Evolutionary conservation across 495 filamentous ascomycete genomes (phyloP), one percentile per base, ranked within the genome.

Genomic region (Mytilinidion resinicola): DNA sequence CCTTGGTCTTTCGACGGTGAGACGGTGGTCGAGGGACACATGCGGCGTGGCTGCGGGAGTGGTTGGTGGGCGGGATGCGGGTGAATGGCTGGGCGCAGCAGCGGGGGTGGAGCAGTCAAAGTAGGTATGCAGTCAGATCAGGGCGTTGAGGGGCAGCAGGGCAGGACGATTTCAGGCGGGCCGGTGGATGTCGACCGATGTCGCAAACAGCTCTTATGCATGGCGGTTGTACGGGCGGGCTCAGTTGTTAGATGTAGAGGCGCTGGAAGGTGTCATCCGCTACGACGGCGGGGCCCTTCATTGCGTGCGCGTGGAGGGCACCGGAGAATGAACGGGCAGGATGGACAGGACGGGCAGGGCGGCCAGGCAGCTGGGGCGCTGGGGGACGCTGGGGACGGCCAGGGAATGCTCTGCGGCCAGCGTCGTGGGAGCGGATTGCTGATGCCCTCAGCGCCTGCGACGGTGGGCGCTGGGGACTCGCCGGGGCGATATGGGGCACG

Each of bases 221-320:
- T 68, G 54, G 55, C 55, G 12, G 65, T 68, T 57, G 59, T 68
- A 68, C 66, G 57, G 62, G 49, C 55, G 51, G n/a, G 41, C 12
- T 43, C 44, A 53, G 37, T 60, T 61, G 55, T 59, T 30, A 60
- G 58, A 46, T 55, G 25, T 30, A 30, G 25, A 30, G 25, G 25
- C 25, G 25, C 25, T 30, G 25, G 59, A 65, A 56, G 66, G 66
- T 68, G 61, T 64, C 63, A 68, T 68, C 58, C 62, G 63, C 62
- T 65, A 65, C 52, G 53, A n/a, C 15, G 42, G 30, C 51, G 25
- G 25, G 25, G 25, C 25, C 25, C 25, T 30, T 30, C 25, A 30
- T 30, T 30, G 25, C 25, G 25, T 30, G 25, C 25, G 25, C 25
- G 25, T 30, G 55, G 49, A 55, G 57, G 46, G 57, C 19, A 47